A percentile compares a stretch with the other conserved stretches of the same genome.
Conservation (phyloP, 2,329 filamentous ascomycete genomes). For the Chrysosphaeria jannelii region DNA sequence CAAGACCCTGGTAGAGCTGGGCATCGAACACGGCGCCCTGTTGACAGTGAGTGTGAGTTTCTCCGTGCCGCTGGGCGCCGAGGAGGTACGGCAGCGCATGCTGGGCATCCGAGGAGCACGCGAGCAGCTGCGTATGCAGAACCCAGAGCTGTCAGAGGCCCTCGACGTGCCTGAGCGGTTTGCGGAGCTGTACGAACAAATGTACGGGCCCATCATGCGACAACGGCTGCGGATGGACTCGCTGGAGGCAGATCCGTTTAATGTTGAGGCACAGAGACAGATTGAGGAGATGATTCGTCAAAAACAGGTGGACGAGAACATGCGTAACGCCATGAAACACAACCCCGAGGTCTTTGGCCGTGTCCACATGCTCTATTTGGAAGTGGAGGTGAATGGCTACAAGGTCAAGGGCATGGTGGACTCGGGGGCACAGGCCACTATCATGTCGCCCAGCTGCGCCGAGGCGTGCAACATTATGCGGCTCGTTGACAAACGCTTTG, state of each 20-base stretch:
- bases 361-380: conserved; percentile 88
- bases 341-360: conserved; percentile 90
- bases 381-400: conserved; percentile 78
- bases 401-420: conserved; percentile 91
- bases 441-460: conserved; percentile 89
- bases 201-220: conserved; percentile 22
- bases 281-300: conserved; percentile 96
- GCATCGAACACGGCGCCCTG: conserved; percentile 64
- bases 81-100: conserved; percentile 28
- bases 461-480: conserved; percentile 89
- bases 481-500: conserved; percentile 72
- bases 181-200: conserved; percentile 36
- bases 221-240: conserved; percentile 58
- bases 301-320: conserved; percentile 76
- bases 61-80: conserved; percentile 35
- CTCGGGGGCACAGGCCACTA: conserved; percentile 88
- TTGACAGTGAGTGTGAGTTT: too few species aligned
- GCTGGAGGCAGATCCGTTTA: conserved; percentile 69
- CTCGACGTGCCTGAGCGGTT: conserved; percentile 52
- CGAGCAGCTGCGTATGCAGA: too few species aligned
- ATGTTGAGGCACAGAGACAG: conserved; percentile 63
- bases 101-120: too few species aligned
- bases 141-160: conserved; percentile 47
- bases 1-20: conserved; percentile 54
- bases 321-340: conserved; percentile 90